phyloP scores from a whole-genome alignment of 2,329 filamentous ascomycete species.

The Neospermospora avenae region DNA sequence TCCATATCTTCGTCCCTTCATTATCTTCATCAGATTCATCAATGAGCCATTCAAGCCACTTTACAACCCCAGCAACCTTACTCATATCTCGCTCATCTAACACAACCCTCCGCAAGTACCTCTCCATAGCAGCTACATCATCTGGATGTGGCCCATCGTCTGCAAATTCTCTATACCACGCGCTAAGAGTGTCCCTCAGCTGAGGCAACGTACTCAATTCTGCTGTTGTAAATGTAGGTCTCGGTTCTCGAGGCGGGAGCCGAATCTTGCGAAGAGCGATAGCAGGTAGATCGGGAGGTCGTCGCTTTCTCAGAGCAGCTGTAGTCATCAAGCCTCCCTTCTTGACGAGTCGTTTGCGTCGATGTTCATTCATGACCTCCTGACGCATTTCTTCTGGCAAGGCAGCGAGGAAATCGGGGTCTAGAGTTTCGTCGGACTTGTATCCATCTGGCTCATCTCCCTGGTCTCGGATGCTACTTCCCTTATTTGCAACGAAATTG shows the following conservation, averaged over 20 bases:
- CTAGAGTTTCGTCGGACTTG: constrained; percentile 20
- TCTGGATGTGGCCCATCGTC: constrained; percentile 73
- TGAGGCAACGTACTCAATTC: constrained; percentile 56
- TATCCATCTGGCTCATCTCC: constrained; percentile 14
- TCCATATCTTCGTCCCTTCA: constrained; percentile 45
- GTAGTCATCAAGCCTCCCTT: constrained; percentile 47
- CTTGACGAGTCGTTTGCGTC: constrained; percentile 56
- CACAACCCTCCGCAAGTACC: constrained; percentile 71
- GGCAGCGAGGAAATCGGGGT: constrained; percentile 71
- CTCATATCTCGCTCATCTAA: constrained; percentile 72
- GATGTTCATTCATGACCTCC: constrained; percentile 76
- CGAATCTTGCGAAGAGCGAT: constrained; percentile 36
- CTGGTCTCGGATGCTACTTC: constrained; percentile 28
- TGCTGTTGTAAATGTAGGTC: constrained; percentile 60
- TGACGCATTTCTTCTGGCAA: constrained; percentile 75
- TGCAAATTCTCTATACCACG: constrained; percentile 72
- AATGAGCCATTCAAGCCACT: constrained; percentile 61
- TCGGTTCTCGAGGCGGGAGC: constrained; percentile 47
- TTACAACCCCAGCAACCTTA: constrained; percentile 67
- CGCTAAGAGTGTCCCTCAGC: constrained; percentile 68
- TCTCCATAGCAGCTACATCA: constrained; percentile 71
- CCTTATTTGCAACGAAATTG: constrained; percentile 56
- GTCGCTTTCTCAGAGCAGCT: constrained; percentile 18
- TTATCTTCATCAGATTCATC: constrained; percentile 43
- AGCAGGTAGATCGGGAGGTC: constrained; percentile 20